Percentiles rank a stretch among this genome's conserved stretches.
phyloP scores from a whole-genome alignment of 805 yeast species.

The Sugiyamaella americana region DNA sequence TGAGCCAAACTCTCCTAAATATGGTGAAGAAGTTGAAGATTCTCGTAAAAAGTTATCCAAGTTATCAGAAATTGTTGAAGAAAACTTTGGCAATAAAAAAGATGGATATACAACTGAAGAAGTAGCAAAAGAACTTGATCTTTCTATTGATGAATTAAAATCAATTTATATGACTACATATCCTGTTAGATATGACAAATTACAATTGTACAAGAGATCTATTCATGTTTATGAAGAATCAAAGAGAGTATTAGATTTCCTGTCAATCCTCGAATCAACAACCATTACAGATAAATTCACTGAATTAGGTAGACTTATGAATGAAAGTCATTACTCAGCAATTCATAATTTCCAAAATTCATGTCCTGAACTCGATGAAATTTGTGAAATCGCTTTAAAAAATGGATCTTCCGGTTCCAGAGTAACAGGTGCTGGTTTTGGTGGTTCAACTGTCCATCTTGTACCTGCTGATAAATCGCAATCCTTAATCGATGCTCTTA shows the following conservation, averaged over 20 bases:
- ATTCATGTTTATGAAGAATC: constrained; percentile 61
- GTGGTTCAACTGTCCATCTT: constrained; percentile 66
- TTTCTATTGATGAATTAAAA: constrained; percentile 40
- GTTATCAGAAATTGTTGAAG: constrained; percentile 42
- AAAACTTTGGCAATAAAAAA: constrained; percentile 33
- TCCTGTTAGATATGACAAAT: constrained; percentile 51
- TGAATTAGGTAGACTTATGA: constrained; percentile 50
- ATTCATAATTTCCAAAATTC: constrained; percentile 47
- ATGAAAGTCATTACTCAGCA: constrained; percentile 53
- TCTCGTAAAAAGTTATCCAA: constrained; percentile 37
- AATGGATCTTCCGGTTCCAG: constrained; percentile 63
- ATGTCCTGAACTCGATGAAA: constrained; percentile 45
- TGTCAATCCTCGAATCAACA: constrained; percentile 23
- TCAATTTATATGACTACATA: constrained; percentile 43
- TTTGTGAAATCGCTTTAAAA: constrained; percentile 47
- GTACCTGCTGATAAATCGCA: constrained; percentile 41
- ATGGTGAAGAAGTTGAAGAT: constrained; percentile 42
- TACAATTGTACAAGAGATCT: constrained; percentile 53
- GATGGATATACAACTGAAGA: constrained; percentile 48
- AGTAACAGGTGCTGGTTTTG: constrained; percentile 78
- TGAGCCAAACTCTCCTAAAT: constrained; percentile 20
- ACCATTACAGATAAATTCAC: constrained; percentile 19
- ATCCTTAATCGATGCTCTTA: constrained; percentile 39
- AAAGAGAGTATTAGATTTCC: constrained; percentile 48
- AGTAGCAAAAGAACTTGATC: constrained; percentile 40